Conservation (phyloP, 805 yeast species). For the Candida saitoana region DNA sequence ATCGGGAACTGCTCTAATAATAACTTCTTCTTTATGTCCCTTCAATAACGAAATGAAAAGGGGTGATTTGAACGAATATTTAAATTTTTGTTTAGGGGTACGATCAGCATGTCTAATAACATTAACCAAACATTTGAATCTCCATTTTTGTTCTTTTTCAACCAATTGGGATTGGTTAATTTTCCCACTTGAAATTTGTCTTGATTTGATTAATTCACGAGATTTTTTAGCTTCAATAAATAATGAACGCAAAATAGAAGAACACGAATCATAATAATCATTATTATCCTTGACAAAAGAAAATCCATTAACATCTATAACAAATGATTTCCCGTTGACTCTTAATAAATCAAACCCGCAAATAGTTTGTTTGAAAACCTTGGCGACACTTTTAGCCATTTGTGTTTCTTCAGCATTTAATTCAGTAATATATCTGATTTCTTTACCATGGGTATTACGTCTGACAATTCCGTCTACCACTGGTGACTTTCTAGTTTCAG, state of each 20-base stretch:
- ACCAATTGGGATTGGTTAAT: constrained; percentile 39
- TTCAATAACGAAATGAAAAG: constrained; percentile 80
- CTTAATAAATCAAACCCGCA: constrained; percentile 95
- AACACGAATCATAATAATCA: constrained; percentile 79
- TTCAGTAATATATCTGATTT: constrained; percentile 83
- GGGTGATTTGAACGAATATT: constrained; percentile 87
- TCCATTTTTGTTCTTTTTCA: constrained; percentile 88
- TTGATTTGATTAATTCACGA: constrained; percentile 36
- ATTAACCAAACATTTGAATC: constrained; percentile 85
- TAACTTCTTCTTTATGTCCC: constrained; percentile 95
- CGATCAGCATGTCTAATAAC: constrained; percentile 97
- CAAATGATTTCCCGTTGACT: constrained; percentile 83
- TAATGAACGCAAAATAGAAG: constrained; percentile 69
- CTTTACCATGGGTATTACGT: constrained; percentile 96
- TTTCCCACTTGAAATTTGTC: constrained; percentile 31
- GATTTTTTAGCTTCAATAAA: constrained; percentile 54
- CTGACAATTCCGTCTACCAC: constrained; percentile 99
- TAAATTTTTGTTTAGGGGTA: constrained; percentile 97
- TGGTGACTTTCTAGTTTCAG: constrained; percentile 97
- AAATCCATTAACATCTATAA: constrained; percentile 96
- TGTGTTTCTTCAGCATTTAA: constrained; percentile 67
- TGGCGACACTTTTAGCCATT: constrained; percentile 77
- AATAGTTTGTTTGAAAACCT: constrained; percentile 81
- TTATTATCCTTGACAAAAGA: constrained; percentile 93
- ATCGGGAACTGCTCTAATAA: constrained; percentile 85